phyloP scores from a whole-genome alignment of 768 basidiomycete genomes.

The Cystofilobasidium capitatum region DNA sequence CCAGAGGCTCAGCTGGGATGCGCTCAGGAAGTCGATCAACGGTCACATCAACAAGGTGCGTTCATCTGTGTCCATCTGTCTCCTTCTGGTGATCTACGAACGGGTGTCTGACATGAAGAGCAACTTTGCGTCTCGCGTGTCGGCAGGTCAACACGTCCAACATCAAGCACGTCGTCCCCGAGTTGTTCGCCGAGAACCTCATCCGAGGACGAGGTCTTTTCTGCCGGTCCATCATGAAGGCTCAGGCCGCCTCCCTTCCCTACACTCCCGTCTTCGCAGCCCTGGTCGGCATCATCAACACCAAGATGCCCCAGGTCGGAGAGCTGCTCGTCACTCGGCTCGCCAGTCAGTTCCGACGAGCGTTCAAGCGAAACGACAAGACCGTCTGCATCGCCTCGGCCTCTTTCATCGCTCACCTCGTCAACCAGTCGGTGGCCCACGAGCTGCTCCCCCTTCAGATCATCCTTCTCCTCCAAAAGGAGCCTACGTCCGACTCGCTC shows the following conservation, averaged over 20 bases:
- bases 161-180: conserved; percentile 86
- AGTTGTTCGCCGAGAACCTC: conserved; percentile 86
- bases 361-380: conserved; percentile 98
- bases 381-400: conserved; percentile 87
- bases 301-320: conserved; percentile 91
- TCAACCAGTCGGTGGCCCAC: conserved; percentile 86
- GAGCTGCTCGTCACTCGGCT: conserved; percentile 80
- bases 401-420: conserved; percentile 73
- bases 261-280: conserved; percentile 97
- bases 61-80: conserved; percentile 3
- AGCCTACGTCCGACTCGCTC: conserved; percentile 93
- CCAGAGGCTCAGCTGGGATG: conserved; percentile 95
- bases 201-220: conserved; percentile 88
- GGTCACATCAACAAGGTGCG: conserved; percentile 90
- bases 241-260: conserved; percentile 89
- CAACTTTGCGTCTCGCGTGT: background rate
- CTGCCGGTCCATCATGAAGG: conserved; percentile 91
- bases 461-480: conserved; percentile 85
- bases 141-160: conserved; percentile 76
- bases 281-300: conserved; percentile 87
- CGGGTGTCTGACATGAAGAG: background rate
- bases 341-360: conserved; percentile 85
- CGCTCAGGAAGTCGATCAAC: conserved; percentile 89
- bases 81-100: background rate
- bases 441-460: conserved; percentile 92